Evolutionary conservation across 768 basidiomycete species (phyloP).

Genomic region (Leccinellum luteum): DNA sequence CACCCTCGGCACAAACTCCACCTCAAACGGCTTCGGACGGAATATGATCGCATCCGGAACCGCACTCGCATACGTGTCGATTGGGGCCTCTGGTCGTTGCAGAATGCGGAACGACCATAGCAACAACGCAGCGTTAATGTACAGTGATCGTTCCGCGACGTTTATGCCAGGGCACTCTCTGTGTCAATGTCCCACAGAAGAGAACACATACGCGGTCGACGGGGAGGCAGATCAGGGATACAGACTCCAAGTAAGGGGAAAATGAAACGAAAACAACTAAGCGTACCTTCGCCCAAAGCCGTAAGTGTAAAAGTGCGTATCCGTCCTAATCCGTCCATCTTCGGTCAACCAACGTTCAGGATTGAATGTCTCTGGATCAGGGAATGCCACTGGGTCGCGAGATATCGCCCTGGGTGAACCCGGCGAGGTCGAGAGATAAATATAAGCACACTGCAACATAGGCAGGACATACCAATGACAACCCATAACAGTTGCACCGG

Average conservation of each 20-base stretch:
- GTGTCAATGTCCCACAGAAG: neutral
- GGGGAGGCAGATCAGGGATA: neutral
- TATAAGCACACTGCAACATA: neutral
- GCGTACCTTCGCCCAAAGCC: slow-evolving; percentile 1
- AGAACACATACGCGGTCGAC: neutral
- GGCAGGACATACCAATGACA: neutral
- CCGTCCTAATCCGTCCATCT: neutral
- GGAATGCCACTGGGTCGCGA: neutral
- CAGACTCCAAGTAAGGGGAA: neutral
- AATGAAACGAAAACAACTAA: neutral
- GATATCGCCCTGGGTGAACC: neutral
- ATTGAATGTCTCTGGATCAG: neutral
- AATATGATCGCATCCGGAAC: slow-evolving; percentile 58
- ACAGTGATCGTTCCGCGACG: slow-evolving; percentile 45
- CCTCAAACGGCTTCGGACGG: slow-evolving; percentile 56
- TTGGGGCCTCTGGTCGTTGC: slow-evolving; percentile 46
- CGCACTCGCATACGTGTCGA: slow-evolving; percentile 45
- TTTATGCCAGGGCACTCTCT: slow-evolving; percentile 63
- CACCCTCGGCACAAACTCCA: slow-evolving; percentile 49
- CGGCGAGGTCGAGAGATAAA: neutral
- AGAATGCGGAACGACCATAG: slow-evolving; percentile 61
- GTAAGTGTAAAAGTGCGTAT: slow-evolving; percentile 3
- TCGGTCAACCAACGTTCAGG: slow-evolving; percentile 4
- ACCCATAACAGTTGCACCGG: neutral
- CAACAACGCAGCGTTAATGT: slow-evolving; percentile 57